These are phyloP conservation scores for Flueggea neowawraea DNA, from an alignment of 441 rosid species.

Conservation along the genomic window DNA sequence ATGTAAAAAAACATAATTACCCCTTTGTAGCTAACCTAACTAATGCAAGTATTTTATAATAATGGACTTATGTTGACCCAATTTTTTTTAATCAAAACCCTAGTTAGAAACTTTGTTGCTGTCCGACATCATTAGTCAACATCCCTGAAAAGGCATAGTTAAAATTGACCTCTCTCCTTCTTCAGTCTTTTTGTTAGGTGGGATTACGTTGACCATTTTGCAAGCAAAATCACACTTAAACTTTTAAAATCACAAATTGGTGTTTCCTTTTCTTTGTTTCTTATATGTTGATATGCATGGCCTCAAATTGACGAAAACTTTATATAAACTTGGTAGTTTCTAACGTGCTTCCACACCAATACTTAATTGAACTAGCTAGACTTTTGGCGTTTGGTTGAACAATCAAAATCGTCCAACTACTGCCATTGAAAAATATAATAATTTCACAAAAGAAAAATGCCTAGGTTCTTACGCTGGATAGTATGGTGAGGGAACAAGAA, in stretches of 20 bases:
- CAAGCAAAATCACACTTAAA: neutral
- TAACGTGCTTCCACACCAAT: no score
- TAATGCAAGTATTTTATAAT: neutral
- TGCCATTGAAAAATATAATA: no score
- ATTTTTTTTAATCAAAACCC: constrained; percentile 6
- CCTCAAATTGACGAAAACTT: no score
- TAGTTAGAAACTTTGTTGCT: constrained; percentile 9
- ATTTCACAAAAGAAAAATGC: no score
- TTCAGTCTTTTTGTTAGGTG: neutral
- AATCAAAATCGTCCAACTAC: no score
- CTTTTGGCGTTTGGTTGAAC: no score
- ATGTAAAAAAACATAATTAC: neutral
- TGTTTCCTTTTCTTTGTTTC: no score
- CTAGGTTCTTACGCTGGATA: constrained; percentile 68
- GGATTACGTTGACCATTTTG: neutral
- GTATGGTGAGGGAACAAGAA: constrained; percentile 88
- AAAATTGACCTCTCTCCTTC: neutral
- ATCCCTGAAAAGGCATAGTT: constrained; percentile 2
- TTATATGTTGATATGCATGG: neutral
- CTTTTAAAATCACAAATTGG: neutral
- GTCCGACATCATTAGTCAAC: neutral
- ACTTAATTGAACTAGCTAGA: no score
- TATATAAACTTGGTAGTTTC: no score
- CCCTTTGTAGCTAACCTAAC: neutral
- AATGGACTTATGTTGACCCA: neutral